A percentile compares a stretch with the other conserved stretches of the same genome.
Evolutionary conservation across 495 filamentous ascomycete genomes (phyloP).

Genomic region (Neurospora sp.): DNA sequence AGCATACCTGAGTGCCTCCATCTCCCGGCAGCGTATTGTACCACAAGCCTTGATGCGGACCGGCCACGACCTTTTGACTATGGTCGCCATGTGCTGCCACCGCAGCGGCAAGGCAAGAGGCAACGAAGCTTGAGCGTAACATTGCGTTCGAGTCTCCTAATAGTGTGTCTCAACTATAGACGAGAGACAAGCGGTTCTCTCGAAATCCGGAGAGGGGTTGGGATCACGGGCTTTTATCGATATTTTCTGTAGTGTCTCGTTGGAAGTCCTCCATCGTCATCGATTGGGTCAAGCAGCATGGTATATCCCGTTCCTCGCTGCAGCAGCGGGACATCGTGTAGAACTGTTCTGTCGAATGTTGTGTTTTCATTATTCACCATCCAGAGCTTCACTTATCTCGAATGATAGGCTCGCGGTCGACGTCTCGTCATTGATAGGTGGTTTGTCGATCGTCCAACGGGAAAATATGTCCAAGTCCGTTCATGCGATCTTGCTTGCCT

Average conservation of each 20-base stretch:
- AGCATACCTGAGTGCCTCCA: conserved; percentile 44
- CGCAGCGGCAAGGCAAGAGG: conserved; percentile 15
- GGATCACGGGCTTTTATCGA: not conserved
- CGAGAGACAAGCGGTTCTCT: not conserved
- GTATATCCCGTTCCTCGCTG: not conserved
- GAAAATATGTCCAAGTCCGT: not conserved
- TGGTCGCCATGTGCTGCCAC: conserved; percentile 24
- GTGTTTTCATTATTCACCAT: not conserved
- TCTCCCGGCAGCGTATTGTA: conserved; percentile 47
- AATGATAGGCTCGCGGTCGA: not conserved
- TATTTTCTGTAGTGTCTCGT: not conserved
- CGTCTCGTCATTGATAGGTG: not conserved
- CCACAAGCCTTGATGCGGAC: conserved; percentile 42
- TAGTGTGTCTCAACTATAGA: not conserved
- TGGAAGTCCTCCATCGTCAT: not conserved
- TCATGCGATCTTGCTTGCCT: not conserved
- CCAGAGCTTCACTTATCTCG: not conserved
- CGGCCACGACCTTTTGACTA: conserved; percentile 31
- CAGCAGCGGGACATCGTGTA: not conserved
- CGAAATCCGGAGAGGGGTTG: not conserved
- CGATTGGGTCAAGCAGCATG: not conserved
- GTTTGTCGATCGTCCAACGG: not conserved
- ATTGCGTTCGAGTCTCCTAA: conserved; percentile 5
- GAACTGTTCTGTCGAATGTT: not conserved
- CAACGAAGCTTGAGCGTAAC: conserved; percentile 12